Evolutionary conservation across 2,329 filamentous ascomycete species (phyloP).

Genomic region (Talaromyces sp.): DNA sequence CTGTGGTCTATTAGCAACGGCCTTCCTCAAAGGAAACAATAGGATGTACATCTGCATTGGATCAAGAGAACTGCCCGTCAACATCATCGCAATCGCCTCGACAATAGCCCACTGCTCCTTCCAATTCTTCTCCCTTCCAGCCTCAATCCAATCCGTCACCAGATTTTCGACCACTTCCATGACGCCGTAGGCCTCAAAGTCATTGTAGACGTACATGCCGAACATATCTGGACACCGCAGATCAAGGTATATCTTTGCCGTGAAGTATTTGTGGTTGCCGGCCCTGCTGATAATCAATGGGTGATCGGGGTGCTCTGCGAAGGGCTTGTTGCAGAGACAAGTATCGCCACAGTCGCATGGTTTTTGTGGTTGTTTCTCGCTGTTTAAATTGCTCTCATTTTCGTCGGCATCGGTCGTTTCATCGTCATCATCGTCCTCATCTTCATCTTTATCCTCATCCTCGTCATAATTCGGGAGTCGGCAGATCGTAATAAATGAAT

Average conservation of each 20-base stretch:
- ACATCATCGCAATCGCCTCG: constrained; percentile 35
- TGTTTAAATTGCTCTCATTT: background rate
- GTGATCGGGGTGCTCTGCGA: background rate
- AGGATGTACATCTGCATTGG: constrained; percentile 21
- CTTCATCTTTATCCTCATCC: background rate
- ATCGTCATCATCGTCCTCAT: background rate
- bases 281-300: background rate
- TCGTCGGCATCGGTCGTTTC: background rate
- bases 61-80: constrained; percentile 20
- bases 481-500: constrained; percentile 30
- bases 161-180: constrained; percentile 46
- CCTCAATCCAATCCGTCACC: constrained; percentile 40
- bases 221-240: constrained; percentile 40
- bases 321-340: background rate
- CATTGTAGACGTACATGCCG: constrained; percentile 44
- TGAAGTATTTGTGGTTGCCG: background rate
- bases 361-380: background rate
- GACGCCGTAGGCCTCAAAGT: constrained; percentile 39
- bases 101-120: constrained; percentile 43
- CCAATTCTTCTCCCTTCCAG: constrained; percentile 28
- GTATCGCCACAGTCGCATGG: background rate
- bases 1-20: background rate
- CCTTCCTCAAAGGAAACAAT: background rate
- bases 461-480: background rate
- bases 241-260: background rate